A percentile compares a stretch with the other conserved stretches of the same genome.
These are phyloP conservation scores for Porcisia hertigi DNA, from an alignment of 208 protist species.

Conservation along the genomic window DNA sequence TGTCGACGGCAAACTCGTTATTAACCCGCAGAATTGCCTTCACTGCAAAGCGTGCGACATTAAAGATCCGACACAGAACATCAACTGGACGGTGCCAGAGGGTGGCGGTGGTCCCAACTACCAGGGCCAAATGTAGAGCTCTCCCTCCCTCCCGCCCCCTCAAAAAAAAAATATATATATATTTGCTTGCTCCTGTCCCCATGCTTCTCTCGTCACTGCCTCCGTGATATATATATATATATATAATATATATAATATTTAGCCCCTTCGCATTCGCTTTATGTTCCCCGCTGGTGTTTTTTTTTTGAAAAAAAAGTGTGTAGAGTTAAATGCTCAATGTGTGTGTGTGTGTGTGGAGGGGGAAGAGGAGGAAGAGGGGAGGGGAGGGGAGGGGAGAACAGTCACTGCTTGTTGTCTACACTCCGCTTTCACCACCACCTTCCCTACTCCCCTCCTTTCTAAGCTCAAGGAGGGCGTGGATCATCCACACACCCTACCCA, in stretches of 20 bases:
- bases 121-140: conserved; percentile 75
- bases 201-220: neutral
- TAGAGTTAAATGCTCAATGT: no score
- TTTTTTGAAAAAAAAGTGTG: no score
- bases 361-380: no score
- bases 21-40: conserved; percentile 98
- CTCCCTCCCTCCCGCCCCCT: neutral
- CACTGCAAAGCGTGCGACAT: conserved; percentile 99
- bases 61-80: conserved; percentile 98
- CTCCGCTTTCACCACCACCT: neutral
- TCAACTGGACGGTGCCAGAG: conserved; percentile 97
- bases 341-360: no score
- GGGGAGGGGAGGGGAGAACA: no score
- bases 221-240: neutral
- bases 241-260: neutral
- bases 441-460: neutral
- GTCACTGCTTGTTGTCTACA: no score
- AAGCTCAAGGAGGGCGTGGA: no score
- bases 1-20: conserved; percentile 90
- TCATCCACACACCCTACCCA: no score
- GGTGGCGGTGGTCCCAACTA: conserved; percentile 88
- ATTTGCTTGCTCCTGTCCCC: neutral
- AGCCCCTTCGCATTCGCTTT: no score
- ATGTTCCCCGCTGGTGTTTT: no score
- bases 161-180: neutral